phyloP scores from a whole-genome alignment of 23 red algal genomes.

The Gracilariopsis chorda region DNA sequence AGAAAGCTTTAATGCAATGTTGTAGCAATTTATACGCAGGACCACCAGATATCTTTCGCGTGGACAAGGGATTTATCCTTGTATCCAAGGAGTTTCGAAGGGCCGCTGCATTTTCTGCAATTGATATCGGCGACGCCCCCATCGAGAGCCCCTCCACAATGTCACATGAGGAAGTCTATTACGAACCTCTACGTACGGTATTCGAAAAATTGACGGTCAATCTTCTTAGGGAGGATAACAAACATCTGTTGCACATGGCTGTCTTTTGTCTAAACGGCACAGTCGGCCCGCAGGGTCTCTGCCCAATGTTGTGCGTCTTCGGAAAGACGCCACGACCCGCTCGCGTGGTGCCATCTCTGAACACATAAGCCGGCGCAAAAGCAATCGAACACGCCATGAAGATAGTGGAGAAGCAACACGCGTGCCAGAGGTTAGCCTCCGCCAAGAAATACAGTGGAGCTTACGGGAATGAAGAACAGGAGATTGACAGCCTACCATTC shows the following conservation, averaged over 20 bases:
- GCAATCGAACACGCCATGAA: slow-evolving; percentile 4
- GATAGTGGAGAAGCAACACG: slow-evolving; percentile 23
- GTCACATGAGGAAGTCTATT: neutral
- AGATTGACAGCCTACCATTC: neutral
- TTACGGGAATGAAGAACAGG: neutral
- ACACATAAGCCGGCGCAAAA: neutral
- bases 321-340: neutral
- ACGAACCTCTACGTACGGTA: neutral
- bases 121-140: neutral
- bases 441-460: neutral
- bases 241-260: slow-evolving; percentile 12
- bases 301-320: slow-evolving; percentile 10
- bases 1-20: neutral
- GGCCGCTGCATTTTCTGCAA: neutral
- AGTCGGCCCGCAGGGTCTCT: slow-evolving; percentile 17
- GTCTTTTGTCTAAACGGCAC: slow-evolving; percentile 1
- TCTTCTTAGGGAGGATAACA: neutral
- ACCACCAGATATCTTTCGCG: neutral
- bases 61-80: neutral
- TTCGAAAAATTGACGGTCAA: neutral
- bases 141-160: neutral
- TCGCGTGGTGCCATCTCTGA: neutral
- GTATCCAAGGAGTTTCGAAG: neutral
- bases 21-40: neutral
- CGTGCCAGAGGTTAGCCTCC: neutral